phyloP scores from a whole-genome alignment of 805 yeast species.

The Blastobotrys parvus region DNA sequence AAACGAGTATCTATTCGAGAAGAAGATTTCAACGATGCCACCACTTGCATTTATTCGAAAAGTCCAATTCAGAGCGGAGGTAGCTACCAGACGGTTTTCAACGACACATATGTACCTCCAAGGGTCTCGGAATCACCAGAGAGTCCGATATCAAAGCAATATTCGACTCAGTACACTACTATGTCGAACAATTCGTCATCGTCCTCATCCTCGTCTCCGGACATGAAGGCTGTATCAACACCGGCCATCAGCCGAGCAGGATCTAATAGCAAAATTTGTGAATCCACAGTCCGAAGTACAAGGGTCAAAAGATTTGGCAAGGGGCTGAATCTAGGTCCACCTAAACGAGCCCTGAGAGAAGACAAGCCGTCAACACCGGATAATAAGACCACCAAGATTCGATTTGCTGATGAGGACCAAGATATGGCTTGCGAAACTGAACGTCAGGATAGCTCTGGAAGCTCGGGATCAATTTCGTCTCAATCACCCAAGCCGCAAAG shows the following conservation, averaged over 20 bases:
- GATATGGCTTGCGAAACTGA: not conserved
- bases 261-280: constrained; percentile 1
- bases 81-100: not conserved
- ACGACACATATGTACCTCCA: not conserved
- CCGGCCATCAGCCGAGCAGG: not conserved
- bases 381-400: constrained; percentile 1
- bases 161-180: not conserved
- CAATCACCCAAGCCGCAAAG: not conserved
- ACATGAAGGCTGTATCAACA: not conserved
- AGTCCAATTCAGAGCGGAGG: not conserved
- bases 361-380: not conserved
- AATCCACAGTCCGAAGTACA: constrained; percentile 1
- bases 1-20: not conserved
- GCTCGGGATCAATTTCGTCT: not conserved
- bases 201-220: constrained; percentile 1
- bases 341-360: constrained; percentile 7
- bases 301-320: constrained; percentile 11
- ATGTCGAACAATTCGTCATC: not conserved
- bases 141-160: not conserved
- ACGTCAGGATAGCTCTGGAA: not conserved
- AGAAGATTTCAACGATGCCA: not conserved
- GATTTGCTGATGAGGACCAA: constrained; percentile 1
- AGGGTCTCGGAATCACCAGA: not conserved
- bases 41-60: not conserved
- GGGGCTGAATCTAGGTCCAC: constrained; percentile 6